A percentile compares a stretch with the other conserved stretches of the same genome.
Evolutionary conservation across 139 green algal species (phyloP).

Genomic region (Mesotaenium endlicherianum): DNA sequence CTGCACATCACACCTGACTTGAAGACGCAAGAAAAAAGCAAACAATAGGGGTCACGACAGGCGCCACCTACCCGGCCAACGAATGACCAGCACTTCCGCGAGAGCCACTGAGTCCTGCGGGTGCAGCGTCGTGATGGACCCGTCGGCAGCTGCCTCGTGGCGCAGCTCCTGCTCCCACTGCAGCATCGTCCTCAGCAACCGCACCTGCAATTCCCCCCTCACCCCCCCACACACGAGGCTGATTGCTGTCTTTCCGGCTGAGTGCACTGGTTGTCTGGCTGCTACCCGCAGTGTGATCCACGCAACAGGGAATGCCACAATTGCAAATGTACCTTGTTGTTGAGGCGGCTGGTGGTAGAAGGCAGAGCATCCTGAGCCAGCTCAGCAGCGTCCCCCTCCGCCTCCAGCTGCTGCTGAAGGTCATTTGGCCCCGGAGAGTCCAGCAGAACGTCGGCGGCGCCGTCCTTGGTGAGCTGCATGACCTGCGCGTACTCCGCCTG

Average conservation of each 20-base stretch:
- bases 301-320: too few species aligned
- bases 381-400: too few species aligned
- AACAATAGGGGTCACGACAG: neutral
- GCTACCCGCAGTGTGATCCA: too few species aligned
- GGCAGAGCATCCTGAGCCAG: neutral
- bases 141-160: conserved; percentile 35
- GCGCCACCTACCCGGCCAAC: conserved; percentile 27
- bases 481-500: conserved; percentile 31
- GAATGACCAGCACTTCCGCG: conserved; percentile 45
- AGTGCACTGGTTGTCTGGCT: too few species aligned
- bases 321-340: conserved; percentile 41
- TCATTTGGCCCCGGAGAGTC: too few species aligned
- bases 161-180: conserved; percentile 47
- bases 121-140: conserved; percentile 16
- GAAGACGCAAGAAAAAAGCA: neutral
- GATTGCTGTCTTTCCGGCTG: too few species aligned
- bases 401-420: too few species aligned
- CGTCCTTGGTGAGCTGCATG: too few species aligned
- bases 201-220: conserved; percentile 40
- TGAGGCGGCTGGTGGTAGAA: conserved; percentile 19
- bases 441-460: too few species aligned
- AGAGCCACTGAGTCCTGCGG: conserved; percentile 16
- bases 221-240: neutral
- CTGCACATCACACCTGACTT: too few species aligned
- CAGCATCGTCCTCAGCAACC: conserved; percentile 43